Evolutionary conservation across 805 yeast species (phyloP), one percentile per base, ranked within the genome.

Genomic region (Candida coleopterorum): DNA sequence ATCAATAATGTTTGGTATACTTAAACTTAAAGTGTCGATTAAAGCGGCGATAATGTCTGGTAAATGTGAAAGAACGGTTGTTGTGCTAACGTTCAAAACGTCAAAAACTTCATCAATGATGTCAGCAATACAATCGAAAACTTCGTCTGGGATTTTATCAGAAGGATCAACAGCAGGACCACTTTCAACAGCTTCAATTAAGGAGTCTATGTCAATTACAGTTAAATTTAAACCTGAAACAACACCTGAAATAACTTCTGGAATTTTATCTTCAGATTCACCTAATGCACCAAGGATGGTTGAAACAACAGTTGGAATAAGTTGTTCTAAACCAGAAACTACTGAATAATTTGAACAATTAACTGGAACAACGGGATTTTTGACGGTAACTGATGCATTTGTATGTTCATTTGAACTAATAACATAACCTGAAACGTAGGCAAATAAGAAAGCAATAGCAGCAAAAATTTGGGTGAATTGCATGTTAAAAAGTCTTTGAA

Each of bases 231-330:
- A 30, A 7, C 18, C 12, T 22, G 18, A 8, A 15, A 30, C 14
- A 6, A 30, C 17, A 7, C 14, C 14, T 10, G 34, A 14, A 22
- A 22, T 22, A 24, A 32, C 34, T 9, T 10, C 6, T n/a, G 11
- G 15, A 17, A 17, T 16, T 17, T 21, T 4, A 21, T 21, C 10
- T 12, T 12, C n/a, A 10, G 27, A 14, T 16, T 9, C 10, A 6
- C 28, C 28, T 6, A 22, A 16, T 18, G 20, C 18, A 15, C 16
- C 16, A 28, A 32, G 16, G 11, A 32, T 17, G 17, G 20, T 32
- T 23, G 34, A 23, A 23, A 32, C 28, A 24, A 32, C 17, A 24
- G 12, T 18, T 4, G 34, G 34, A 23, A 32, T 32, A 16, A 32
- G 10, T 12, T 25, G 6, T 28, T 28, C 31, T n/a, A n/a, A n/a